Conservation (phyloP, 2,329 filamentous ascomycete genomes). For the Bipolaris oryzae region DNA sequence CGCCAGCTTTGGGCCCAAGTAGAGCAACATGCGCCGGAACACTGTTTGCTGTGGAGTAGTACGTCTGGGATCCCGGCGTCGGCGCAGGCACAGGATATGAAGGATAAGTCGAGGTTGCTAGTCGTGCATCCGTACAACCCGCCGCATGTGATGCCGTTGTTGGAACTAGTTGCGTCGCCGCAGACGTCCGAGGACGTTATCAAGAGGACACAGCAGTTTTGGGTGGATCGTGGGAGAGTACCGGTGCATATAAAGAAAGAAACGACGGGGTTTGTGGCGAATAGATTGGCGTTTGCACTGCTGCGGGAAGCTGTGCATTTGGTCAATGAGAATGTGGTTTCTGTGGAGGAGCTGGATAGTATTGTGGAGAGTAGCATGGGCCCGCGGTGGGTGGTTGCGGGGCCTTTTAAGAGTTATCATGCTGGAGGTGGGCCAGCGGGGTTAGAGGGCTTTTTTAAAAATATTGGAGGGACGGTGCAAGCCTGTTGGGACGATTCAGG, state of each 20-base stretch:
- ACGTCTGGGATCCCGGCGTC: conserved; percentile 65
- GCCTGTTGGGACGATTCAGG: conserved; percentile 61
- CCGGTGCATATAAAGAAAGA: conserved; percentile 61
- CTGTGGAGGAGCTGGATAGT: conserved; percentile 59
- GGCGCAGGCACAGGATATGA: conserved; percentile 53
- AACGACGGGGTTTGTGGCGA: conserved; percentile 63
- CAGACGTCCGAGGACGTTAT: conserved; percentile 50
- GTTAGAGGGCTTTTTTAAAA: conserved; percentile 60
- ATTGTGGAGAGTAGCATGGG: conserved; percentile 48
- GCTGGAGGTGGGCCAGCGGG: conserved; percentile 63
- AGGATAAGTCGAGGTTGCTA: conserved; percentile 54
- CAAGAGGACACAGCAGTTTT: conserved; percentile 54
- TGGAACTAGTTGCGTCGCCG: conserved; percentile 63
- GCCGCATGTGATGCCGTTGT: conserved; percentile 65
- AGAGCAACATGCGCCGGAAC: conserved; percentile 51
- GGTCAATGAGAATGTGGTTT: conserved; percentile 59
- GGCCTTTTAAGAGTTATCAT: conserved; percentile 65
- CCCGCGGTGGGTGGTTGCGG: conserved; percentile 44
- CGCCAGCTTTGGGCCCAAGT: conserved; percentile 59
- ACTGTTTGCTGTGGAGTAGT: conserved; percentile 62
- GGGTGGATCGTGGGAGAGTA: conserved; percentile 49
- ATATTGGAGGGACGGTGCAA: conserved; percentile 62
- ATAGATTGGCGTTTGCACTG: conserved; percentile 63
- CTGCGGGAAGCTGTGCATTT: conserved; percentile 62
- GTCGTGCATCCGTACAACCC: conserved; percentile 68